Conservation (phyloP, 306 rosid genomes). For the Dalbergia cochinchinensis region DNA sequence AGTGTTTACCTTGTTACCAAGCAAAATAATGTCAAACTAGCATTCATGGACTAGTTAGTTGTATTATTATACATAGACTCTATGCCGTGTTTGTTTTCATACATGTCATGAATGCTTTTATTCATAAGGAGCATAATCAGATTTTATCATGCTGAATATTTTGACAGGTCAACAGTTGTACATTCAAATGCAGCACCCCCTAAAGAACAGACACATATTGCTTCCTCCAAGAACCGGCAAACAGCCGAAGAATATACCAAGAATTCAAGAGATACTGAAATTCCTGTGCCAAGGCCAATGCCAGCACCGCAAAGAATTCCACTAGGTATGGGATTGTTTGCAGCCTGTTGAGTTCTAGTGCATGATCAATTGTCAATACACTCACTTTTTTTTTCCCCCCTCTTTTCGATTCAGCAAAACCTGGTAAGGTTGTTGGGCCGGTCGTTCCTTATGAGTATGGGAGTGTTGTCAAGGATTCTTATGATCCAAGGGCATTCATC, state of each 20-base stretch:
- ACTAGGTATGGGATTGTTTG: constrained; percentile 57
- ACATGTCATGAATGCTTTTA: background rate
- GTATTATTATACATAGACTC: background rate
- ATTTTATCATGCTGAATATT: constrained; percentile 2
- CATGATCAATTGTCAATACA: background rate
- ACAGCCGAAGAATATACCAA: constrained; percentile 60
- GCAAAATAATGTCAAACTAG: background rate
- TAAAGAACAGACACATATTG: constrained; percentile 64
- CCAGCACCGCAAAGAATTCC: constrained; percentile 79
- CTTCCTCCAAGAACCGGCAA: constrained; percentile 61
- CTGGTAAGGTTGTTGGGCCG: constrained; percentile 88
- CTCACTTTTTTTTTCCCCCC: background rate
- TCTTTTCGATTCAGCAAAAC: constrained; percentile 71
- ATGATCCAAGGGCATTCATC: constrained; percentile 73
- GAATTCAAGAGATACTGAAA: constrained; percentile 63
- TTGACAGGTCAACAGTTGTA: constrained; percentile 84
- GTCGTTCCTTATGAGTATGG: constrained; percentile 76
- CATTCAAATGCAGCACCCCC: constrained; percentile 75
- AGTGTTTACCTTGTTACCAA: background rate
- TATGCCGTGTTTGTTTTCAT: too few relatives aligned
- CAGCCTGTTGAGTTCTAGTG: background rate
- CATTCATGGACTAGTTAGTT: background rate
- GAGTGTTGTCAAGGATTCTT: constrained; percentile 67
- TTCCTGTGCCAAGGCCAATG: constrained; percentile 61
- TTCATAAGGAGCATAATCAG: background rate